Conservation (phyloP, 805 yeast species). For the Teunomyces pallodes region DNA sequence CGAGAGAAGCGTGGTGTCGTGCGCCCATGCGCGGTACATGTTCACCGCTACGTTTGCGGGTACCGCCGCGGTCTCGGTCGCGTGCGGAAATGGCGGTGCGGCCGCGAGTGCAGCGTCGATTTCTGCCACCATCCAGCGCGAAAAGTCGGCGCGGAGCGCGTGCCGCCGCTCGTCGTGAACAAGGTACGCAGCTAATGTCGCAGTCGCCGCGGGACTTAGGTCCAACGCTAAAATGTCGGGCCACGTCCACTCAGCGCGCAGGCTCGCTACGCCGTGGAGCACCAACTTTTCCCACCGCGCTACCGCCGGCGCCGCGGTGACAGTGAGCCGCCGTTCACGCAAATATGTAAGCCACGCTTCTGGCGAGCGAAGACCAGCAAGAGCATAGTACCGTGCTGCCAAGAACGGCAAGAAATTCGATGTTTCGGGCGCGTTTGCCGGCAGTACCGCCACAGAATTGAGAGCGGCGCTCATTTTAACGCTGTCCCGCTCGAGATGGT, state of each 20-base stretch:
- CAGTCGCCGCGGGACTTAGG: neutral
- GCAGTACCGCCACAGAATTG: conserved; percentile 9
- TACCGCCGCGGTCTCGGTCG: conserved; percentile 13
- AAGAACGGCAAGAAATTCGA: conserved; percentile 23
- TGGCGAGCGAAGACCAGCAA: conserved; percentile 20
- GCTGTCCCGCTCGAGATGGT: conserved; percentile 23
- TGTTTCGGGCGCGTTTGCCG: no score
- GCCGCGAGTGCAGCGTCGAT: conserved; percentile 15
- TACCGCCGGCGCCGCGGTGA: conserved; percentile 13
- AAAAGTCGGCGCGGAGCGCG: conserved; percentile 3
- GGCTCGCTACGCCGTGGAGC: conserved; percentile 18
- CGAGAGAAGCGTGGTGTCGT: conserved; percentile 8
- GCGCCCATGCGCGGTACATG: neutral
- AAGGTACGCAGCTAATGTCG: neutral
- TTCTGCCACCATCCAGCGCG: neutral
- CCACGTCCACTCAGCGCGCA: conserved; percentile 7
- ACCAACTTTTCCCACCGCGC: conserved; percentile 11
- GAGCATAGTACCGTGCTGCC: conserved; percentile 30
- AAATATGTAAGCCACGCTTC: neutral
- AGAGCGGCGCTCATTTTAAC: conserved; percentile 18
- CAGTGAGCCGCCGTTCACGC: conserved; percentile 10
- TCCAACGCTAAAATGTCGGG: conserved; percentile 1
- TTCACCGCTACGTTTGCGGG: neutral
- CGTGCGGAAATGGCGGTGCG: conserved; percentile 42
- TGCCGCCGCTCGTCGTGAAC: neutral